phyloP scores from a whole-genome alignment of 192 early-diverging fungal genomes.

The Podila epigama region DNA sequence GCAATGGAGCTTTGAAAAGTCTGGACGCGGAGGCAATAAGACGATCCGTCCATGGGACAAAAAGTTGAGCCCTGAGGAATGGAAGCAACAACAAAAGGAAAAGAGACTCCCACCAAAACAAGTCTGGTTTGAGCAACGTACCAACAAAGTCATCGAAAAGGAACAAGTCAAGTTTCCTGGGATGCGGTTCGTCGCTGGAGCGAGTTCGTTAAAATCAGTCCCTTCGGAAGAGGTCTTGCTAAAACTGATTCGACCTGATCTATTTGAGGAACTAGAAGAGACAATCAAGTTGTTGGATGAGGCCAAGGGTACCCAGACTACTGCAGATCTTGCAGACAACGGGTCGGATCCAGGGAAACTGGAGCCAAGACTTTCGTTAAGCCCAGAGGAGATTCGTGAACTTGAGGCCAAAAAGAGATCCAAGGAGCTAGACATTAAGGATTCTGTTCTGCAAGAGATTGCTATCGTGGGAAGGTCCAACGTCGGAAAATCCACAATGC shows the following conservation, averaged over 20 bases:
- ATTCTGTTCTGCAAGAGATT: conserved; percentile 26
- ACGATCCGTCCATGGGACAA: conserved; percentile 47
- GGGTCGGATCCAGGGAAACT: neutral
- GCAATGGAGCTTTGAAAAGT: conserved; percentile 37
- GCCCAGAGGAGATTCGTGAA: conserved; percentile 13
- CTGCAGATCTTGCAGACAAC: no score
- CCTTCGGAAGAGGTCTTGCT: conserved; percentile 15
- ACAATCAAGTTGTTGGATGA: conserved; percentile 14
- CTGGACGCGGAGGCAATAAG: conserved; percentile 15
- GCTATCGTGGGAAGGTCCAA: conserved; percentile 71
- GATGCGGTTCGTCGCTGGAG: conserved; percentile 38
- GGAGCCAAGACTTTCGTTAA: neutral
- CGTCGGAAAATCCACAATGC: conserved; percentile 81
- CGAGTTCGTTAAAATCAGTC: conserved; percentile 20
- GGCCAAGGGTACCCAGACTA: neutral
- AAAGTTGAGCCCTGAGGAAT: conserved; percentile 18
- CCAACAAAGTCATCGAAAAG: conserved; percentile 33
- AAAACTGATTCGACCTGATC: conserved; percentile 25
- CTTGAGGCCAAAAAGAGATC: conserved; percentile 3
- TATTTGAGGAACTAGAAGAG: conserved; percentile 32
- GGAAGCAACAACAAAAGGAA: conserved; percentile 17
- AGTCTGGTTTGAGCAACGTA: conserved; percentile 41
- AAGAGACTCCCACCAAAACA: conserved; percentile 26
- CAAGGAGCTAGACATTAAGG: conserved; percentile 34
- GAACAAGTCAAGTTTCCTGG: conserved; percentile 37